Evolutionary conservation across 2,329 filamentous ascomycete species (phyloP).

Genomic region (Exserohilum turcica): DNA sequence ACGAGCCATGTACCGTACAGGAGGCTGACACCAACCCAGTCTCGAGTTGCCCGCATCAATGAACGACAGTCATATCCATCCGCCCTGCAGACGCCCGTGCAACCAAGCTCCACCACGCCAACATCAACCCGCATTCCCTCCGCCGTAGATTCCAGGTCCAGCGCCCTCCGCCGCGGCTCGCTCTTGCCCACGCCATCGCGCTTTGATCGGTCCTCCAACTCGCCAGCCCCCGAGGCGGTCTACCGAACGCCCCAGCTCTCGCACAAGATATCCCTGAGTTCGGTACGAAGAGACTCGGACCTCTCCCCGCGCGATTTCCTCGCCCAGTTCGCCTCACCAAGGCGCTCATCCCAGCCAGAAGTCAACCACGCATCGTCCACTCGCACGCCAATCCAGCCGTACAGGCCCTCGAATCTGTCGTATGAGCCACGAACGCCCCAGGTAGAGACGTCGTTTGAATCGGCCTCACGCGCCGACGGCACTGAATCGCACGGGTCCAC

Average conservation of each 20-base stretch:
- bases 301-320: slow-evolving; percentile 45
- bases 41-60: slow-evolving; percentile 45
- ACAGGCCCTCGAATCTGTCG: slow-evolving; percentile 44
- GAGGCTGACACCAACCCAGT: slow-evolving; percentile 27
- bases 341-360: slow-evolving; percentile 43
- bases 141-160: slow-evolving; percentile 33
- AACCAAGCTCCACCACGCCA: slow-evolving; percentile 31
- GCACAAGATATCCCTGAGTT: slow-evolving; percentile 37
- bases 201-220: slow-evolving; percentile 34
- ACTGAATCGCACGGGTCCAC: slow-evolving; percentile 89
- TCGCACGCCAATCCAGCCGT: slow-evolving; percentile 40
- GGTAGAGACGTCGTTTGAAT: slow-evolving; percentile 34
- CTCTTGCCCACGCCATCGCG: slow-evolving; percentile 38
- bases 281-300: slow-evolving; percentile 32
- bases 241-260: slow-evolving; percentile 40
- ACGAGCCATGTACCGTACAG: background rate
- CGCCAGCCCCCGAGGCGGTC: slow-evolving; percentile 31
- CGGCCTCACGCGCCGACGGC: slow-evolving; percentile 39
- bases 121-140: slow-evolving; percentile 37
- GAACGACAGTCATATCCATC: slow-evolving; percentile 45
- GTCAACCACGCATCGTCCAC: slow-evolving; percentile 39
- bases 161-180: slow-evolving; percentile 39
- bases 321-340: slow-evolving; percentile 33
- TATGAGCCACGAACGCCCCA: slow-evolving; percentile 36
- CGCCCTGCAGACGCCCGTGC: slow-evolving; percentile 31